Conservation (phyloP, 192 early-diverging fungal genomes). For the Funneliformis geosporum region DNA sequence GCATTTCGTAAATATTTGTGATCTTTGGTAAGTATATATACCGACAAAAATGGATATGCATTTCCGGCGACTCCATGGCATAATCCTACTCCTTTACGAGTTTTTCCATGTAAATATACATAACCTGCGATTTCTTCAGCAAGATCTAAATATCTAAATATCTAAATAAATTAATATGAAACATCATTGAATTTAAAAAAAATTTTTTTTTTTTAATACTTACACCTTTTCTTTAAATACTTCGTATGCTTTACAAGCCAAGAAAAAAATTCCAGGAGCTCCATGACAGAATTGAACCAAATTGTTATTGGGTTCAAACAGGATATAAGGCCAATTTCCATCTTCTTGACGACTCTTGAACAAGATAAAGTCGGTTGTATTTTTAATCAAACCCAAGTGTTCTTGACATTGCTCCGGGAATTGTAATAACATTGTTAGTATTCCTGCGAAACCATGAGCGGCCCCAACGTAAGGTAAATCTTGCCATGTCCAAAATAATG, state of each 20-base stretch:
- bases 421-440: not conserved
- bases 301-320: not conserved
- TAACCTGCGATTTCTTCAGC: slow-evolving; percentile 9
- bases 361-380: slow-evolving; percentile 7
- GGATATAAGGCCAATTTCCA: slow-evolving; percentile 14
- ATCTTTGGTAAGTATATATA: slow-evolving; percentile 16
- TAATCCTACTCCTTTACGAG: slow-evolving; percentile 16
- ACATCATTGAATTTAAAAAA: not conserved
- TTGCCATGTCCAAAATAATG: slow-evolving; percentile 7
- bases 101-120: not conserved
- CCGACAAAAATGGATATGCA: slow-evolving; percentile 7
- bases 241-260: slow-evolving; percentile 28
- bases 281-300: slow-evolving; percentile 24
- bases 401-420: slow-evolving; percentile 10
- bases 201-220: not conserved
- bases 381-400: not conserved
- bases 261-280: slow-evolving; percentile 19
- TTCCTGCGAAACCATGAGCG: slow-evolving; percentile 20
- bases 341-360: not conserved
- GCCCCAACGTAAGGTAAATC: slow-evolving; percentile 7
- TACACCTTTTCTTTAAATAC: slow-evolving; percentile 12
- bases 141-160: slow-evolving; percentile 14
- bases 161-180: not conserved
- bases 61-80: slow-evolving; percentile 26
- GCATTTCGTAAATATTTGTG: slow-evolving; percentile 18